Percentiles rank a stretch among this genome's conserved stretches.
These are phyloP conservation scores for Pisolithus tinctorius DNA, from an alignment of 768 basidiomycete genomes.

Conservation along the genomic window DNA sequence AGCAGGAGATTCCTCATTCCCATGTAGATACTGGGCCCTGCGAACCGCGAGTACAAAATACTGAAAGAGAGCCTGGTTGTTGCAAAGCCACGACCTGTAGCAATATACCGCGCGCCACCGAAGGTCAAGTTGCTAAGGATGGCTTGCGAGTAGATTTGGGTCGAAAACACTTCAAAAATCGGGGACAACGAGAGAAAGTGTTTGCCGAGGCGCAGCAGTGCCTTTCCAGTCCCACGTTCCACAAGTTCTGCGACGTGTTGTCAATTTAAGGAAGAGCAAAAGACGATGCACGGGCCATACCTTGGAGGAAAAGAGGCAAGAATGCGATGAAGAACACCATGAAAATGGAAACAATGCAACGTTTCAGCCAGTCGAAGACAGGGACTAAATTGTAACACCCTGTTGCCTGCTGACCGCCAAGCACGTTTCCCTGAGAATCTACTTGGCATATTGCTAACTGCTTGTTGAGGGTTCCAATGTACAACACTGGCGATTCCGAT, in stretches of 20 bases:
- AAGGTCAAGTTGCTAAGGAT: constrained; percentile 96
- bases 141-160: constrained; percentile 96
- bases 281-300: constrained; percentile 34
- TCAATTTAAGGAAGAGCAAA: constrained; percentile 2
- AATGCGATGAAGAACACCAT: constrained; percentile 98
- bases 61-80: constrained; percentile 94
- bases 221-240: constrained; percentile 93
- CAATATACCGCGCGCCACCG: constrained; percentile 98
- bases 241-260: constrained; percentile 62
- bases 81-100: constrained; percentile 97
- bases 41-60: constrained; percentile 97
- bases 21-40: constrained; percentile 99
- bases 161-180: constrained; percentile 97
- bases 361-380: constrained; percentile 97
- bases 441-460: constrained; percentile 83
- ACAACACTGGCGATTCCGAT: constrained; percentile 54
- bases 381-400: constrained; percentile 91
- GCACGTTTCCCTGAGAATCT: constrained; percentile 72
- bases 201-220: constrained; percentile 87
- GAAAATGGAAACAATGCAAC: constrained; percentile 96
- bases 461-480: constrained; percentile 95
- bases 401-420: constrained; percentile 73
- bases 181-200: constrained; percentile 97
- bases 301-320: constrained; percentile 93
- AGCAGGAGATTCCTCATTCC: constrained; percentile 91